Base-by-base conservation (phyloP, 1,139 yeast genomes). In the Hanseniaspora uvarum region DNA sequence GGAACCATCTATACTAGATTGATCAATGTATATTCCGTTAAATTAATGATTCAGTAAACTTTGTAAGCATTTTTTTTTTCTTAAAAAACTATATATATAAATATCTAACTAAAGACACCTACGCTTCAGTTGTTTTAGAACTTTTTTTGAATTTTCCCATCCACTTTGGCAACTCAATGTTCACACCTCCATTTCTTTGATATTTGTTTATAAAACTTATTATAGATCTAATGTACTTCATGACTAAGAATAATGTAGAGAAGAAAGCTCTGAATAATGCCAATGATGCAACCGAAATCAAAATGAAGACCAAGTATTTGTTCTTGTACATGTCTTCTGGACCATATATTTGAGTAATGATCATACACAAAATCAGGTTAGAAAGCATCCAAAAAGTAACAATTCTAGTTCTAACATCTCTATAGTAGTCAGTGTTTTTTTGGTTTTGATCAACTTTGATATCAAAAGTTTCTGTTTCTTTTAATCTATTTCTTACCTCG, bases 391-490 rank as follows among this genome's bases (percentile, higher is more conserved):
- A 92, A 8, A 80, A 70, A 63, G 89, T 77, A n/a, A 92, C 97
- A 46, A 92, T 96, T 59, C 92, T 78, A 1, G 97, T 86, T 71
- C 98, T 80, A 31, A 92, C 86, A 66, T 88, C 95, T 64, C 95
- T 81, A 63, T 94, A 94, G 66, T 92, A 89, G 67, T 92, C 98
- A 62, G 86, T 94, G 41, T 84, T 83, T 52, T 59, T 59, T 57
- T 77, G 81, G 56, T 76, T 70, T 41, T 63, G 62, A 39, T 62
- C 66, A 33, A 63, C 62, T 16, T 60, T 62, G 12, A 59, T 57
- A 58, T 71, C 70, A 51, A 71, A 70, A 37, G 71, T 67, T 48
- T 72, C 77, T 30, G 78, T 75, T 14, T 79, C 77, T 52, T 80
- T 80, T 56, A 83, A 76, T 67, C 95, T 79, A 58, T 87, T 86